Percentiles rank a stretch among this genome's conserved stretches.
Evolutionary conservation across 495 filamentous ascomycete genomes (phyloP).

Genomic region (Talaromyces proteolyticus): DNA sequence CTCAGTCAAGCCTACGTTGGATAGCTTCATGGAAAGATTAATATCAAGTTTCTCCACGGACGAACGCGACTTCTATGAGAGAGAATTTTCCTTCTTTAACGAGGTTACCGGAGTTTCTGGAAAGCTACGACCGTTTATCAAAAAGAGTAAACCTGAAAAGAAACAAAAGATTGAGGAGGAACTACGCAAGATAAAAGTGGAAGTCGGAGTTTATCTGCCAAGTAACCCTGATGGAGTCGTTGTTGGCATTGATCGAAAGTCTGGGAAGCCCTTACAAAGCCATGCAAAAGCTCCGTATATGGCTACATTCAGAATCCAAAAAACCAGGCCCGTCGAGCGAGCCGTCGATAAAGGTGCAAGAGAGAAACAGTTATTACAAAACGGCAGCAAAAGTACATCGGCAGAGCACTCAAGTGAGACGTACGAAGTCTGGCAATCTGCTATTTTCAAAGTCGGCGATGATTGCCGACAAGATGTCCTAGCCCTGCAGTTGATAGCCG

Average conservation of each 20-base stretch:
- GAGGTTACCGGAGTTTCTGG: conserved; percentile 94
- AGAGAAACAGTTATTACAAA: neutral
- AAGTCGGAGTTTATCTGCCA: conserved; percentile 93
- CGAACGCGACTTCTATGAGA: conserved; percentile 84
- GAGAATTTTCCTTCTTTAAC: conserved; percentile 96
- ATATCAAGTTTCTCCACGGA: conserved; percentile 70
- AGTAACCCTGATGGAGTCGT: conserved; percentile 96
- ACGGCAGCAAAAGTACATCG: too few relatives aligned
- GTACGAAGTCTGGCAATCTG: conserved; percentile 94
- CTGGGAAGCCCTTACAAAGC: conserved; percentile 92
- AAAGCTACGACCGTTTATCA: conserved; percentile 90
- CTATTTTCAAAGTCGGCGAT: conserved; percentile 99
- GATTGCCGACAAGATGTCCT: conserved; percentile 97
- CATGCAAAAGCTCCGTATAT: conserved; percentile 98
- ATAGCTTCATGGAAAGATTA: conserved; percentile 81
- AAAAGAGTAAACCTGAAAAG: conserved; percentile 90
- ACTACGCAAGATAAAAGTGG: conserved; percentile 90
- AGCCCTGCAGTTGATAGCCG: conserved; percentile 94
- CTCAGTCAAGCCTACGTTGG: conserved; percentile 84
- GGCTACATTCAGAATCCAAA: conserved; percentile 96
- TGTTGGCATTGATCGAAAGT: conserved; percentile 95
- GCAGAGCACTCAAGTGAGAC: conserved; percentile 39
- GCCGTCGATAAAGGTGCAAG: conserved; percentile 20
- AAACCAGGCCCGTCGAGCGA: conserved; percentile 47
- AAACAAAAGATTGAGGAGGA: conserved; percentile 99